Conservation (phyloP, 2,329 filamentous ascomycete species). For the Ascochyta pisi region DNA sequence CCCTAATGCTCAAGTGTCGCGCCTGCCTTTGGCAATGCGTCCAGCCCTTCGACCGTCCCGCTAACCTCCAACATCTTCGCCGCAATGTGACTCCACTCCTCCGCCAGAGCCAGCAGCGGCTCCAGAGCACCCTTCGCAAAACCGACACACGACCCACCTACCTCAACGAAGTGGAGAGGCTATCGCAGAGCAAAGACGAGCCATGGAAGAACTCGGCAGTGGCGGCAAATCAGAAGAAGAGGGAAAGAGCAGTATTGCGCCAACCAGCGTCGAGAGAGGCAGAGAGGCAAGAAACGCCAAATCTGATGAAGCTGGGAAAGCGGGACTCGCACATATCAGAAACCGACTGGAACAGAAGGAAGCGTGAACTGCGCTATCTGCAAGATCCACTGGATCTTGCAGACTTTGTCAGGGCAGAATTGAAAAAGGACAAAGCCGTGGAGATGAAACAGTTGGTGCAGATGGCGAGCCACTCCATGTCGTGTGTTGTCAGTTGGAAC, state of each 20-base stretch:
- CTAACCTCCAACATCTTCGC: constrained; percentile 29
- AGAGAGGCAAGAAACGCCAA: constrained; percentile 22
- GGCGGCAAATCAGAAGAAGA: constrained; percentile 33
- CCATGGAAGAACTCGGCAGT: constrained; percentile 37
- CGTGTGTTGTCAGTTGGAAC: constrained; percentile 85
- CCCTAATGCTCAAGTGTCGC: constrained; percentile 54
- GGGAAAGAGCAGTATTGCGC: constrained; percentile 29
- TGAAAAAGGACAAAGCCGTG: constrained; percentile 66
- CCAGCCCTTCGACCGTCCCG: constrained; percentile 48
- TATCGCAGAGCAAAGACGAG: constrained; percentile 21
- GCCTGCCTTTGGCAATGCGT: constrained; percentile 54
- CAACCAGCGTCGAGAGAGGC: constrained; percentile 7
- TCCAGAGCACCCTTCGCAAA: constrained; percentile 21
- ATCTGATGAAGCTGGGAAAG: constrained; percentile 33
- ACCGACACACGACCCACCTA: constrained; percentile 6
- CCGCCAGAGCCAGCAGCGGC: constrained; percentile 24
- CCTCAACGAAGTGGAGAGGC: constrained; percentile 18
- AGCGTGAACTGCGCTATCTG: constrained; percentile 67
- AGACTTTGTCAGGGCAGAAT: constrained; percentile 66
- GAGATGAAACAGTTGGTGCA: constrained; percentile 74
- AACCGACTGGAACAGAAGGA: constrained; percentile 47
- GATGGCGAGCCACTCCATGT: constrained; percentile 68
- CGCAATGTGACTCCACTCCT: constrained; percentile 28
- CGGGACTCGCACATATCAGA: constrained; percentile 32
- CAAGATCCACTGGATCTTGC: constrained; percentile 77